Base-by-base conservation (phyloP, 805 yeast species). In the Trichomonascus vanleenenianus region DNA sequence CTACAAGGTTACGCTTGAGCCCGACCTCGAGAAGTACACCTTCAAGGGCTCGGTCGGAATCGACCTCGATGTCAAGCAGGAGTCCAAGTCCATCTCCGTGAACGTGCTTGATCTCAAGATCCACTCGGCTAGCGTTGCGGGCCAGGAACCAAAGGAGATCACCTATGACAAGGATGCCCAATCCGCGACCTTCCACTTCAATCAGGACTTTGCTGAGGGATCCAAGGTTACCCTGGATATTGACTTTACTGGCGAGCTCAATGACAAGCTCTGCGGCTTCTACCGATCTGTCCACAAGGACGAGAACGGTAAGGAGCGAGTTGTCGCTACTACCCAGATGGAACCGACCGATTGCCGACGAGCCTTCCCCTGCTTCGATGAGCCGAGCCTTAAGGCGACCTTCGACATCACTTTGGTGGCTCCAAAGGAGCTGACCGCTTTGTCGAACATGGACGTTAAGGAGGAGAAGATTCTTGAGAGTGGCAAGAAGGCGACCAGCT, bases 321-420 rank as follows among this genome's bases (percentile, higher is more conserved):
- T 75, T 56, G 68, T 79, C 52, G 83, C 83, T 35, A 74, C 82
- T 50, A 76, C 85, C 37, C 84, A 79, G 64, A 77, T 82, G 78
- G 87, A 82, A 66, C 79, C 88, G 31, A 79, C 86, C 30, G 88
- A 81, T 64, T 81, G 85, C 58, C 78, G 88, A 55, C 72, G 83
- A 47, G 86, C 88, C 4, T 83, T 83, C 73, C 88, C 88, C 15
- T 80, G 79, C 57, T 78, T 78, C 54, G 88, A 82, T 61, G 85
- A 82, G 63, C 87, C 88, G 7, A 72, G 78, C 40, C 69, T 78
- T 45, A 82, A 83, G 65, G 85, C 87, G 40, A 73, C 76, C 43
- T 82, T 79, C 53, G 76, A 74, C 49, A 72, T 83, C 45, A 63
- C 76, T 22, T 70, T 82, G 49, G 67, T 77, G 42, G 75, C 83